These are phyloP conservation scores for Acanthamoeba healyi DNA, from an alignment of 208 protist species.

Conservation along the genomic window DNA sequence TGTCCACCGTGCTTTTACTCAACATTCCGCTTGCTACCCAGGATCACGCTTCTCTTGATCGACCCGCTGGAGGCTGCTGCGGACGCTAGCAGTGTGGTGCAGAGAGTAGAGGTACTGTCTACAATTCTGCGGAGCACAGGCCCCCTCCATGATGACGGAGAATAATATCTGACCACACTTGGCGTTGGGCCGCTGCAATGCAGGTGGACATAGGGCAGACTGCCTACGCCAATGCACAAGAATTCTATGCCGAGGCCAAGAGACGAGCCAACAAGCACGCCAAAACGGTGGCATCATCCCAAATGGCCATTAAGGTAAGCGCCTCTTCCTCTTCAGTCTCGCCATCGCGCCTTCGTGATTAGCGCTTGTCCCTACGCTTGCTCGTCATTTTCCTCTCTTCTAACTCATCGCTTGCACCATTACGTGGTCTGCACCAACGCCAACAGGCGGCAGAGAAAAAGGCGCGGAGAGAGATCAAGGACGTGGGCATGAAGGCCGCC, in stretches of 20 bases:
- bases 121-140: not conserved
- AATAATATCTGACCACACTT: not conserved
- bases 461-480: constrained; percentile 87
- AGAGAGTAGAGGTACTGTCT: not conserved
- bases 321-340: not conserved
- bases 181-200: constrained; percentile 81
- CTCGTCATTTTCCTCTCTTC: too few relatives aligned
- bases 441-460: constrained; percentile 92
- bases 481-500: constrained; percentile 87
- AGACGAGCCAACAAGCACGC: constrained; percentile 92
- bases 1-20: not conserved
- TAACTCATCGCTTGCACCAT: too few relatives aligned
- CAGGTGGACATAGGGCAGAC: constrained; percentile 95
- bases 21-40: not conserved
- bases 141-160: too few relatives aligned
- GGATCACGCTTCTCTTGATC: constrained; percentile 34
- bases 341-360: not conserved
- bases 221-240: constrained; percentile 96
- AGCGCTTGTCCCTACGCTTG: constrained; percentile 17
- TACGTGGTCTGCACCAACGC: constrained; percentile 77
- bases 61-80: constrained; percentile 29
- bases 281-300: constrained; percentile 87
- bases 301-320: constrained; percentile 76
- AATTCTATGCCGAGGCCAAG: constrained; percentile 94
- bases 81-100: not conserved